Evolutionary conservation across 495 filamentous ascomycete species (phyloP).

Genomic region (Lepidopterella palustris): DNA sequence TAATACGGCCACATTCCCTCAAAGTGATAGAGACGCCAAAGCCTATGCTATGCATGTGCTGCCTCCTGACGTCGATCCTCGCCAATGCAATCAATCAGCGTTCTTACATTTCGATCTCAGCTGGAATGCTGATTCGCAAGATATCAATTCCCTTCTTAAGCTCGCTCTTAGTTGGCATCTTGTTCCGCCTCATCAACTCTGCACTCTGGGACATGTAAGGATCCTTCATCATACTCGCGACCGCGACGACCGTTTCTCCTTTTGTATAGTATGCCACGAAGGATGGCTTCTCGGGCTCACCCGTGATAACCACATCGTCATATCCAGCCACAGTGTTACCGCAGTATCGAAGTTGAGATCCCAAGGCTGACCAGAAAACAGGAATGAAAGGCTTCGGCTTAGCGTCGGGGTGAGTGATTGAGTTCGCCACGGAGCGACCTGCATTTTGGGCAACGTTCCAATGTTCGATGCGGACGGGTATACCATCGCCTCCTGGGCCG

Average conservation of each 20-base stretch:
- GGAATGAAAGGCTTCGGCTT: slow-evolving; percentile 73
- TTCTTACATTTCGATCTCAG: slow-evolving; percentile 45
- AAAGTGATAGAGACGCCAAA: neutral
- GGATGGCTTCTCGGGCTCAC: slow-evolving; percentile 70
- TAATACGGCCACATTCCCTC: too few relatives aligned
- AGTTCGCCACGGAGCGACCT: slow-evolving; percentile 66
- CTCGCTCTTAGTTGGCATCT: slow-evolving; percentile 77
- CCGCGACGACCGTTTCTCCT: slow-evolving; percentile 83
- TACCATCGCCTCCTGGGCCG: slow-evolving; percentile 73
- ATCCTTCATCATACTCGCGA: slow-evolving; percentile 86
- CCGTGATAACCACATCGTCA: slow-evolving; percentile 75
- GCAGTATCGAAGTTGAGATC: slow-evolving; percentile 83
- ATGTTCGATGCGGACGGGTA: slow-evolving; percentile 75
- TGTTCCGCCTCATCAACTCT: slow-evolving; percentile 76
- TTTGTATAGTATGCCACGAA: slow-evolving; percentile 86
- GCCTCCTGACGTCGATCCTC: neutral
- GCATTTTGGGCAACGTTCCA: slow-evolving; percentile 97
- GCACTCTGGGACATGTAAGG: slow-evolving; percentile 75
- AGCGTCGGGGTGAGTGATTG: slow-evolving; percentile 59
- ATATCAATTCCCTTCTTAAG: slow-evolving; percentile 69
- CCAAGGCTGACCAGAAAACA: slow-evolving; percentile 93
- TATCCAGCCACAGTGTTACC: slow-evolving; percentile 74
- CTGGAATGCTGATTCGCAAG: slow-evolving; percentile 51
- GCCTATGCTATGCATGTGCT: neutral
- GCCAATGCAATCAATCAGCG: neutral